Conservation (phyloP, 2,329 filamentous ascomycete species). For the Canariomyces notabilis region DNA sequence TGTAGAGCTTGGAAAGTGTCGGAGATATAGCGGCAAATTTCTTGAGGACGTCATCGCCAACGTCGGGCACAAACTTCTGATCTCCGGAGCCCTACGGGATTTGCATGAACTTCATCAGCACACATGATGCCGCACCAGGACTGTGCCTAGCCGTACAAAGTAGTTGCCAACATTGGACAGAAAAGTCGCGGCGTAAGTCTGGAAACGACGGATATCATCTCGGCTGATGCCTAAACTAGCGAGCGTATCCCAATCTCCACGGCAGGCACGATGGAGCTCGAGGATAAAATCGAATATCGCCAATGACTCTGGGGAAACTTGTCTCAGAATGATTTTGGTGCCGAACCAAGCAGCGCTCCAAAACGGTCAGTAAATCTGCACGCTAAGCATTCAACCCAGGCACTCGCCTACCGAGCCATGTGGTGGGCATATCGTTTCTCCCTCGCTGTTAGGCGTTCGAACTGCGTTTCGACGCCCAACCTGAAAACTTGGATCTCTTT, state of each 20-base stretch:
- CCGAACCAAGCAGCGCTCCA: slow-evolving; percentile 47
- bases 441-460: neutral
- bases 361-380: neutral
- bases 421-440: slow-evolving; percentile 4
- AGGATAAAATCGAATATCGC: slow-evolving; percentile 57
- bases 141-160: no score
- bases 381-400: slow-evolving; percentile 23
- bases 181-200: slow-evolving; percentile 53
- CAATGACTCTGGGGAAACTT: slow-evolving; percentile 54
- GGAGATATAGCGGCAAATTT: slow-evolving; percentile 38
- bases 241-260: slow-evolving; percentile 48
- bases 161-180: slow-evolving; percentile 58
- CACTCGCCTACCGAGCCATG: slow-evolving; percentile 31
- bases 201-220: slow-evolving; percentile 35
- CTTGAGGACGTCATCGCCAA: slow-evolving; percentile 38
- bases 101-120: slow-evolving; percentile 1
- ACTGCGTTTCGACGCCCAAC: neutral
- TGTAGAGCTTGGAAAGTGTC: slow-evolving; percentile 38
- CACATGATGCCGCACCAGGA: no score
- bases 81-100: slow-evolving; percentile 46
- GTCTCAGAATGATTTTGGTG: slow-evolving; percentile 50
- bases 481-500: neutral
- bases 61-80: slow-evolving; percentile 53
- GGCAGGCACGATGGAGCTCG: slow-evolving; percentile 43
- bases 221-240: slow-evolving; percentile 30